A percentile compares a stretch with the other conserved stretches of the same genome.
phyloP scores from a whole-genome alignment of 1,284 basidiomycete genomes.

The Schizophyllum commune region DNA sequence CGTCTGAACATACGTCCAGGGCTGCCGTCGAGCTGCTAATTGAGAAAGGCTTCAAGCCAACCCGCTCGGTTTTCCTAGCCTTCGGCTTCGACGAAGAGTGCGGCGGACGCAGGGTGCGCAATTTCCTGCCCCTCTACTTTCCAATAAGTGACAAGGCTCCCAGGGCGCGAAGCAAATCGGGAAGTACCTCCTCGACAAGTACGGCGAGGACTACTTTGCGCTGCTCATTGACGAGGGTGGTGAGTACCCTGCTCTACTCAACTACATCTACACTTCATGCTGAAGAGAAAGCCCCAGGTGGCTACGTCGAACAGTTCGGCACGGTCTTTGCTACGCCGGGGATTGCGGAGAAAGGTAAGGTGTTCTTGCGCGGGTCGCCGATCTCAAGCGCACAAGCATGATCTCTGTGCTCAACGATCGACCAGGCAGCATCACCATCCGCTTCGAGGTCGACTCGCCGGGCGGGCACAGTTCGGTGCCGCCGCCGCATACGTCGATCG shows the following conservation, averaged over 20 bases:
- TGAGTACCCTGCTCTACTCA: too few species aligned
- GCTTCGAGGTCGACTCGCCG: conserved; percentile 30
- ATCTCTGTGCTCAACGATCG: conserved; percentile 36
- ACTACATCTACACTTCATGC: too few species aligned
- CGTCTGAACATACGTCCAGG: conserved; percentile 5
- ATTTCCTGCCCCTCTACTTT: background rate
- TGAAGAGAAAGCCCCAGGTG: background rate
- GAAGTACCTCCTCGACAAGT: conserved; percentile 31
- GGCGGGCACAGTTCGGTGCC: conserved; percentile 49
- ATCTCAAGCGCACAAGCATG: conserved; percentile 49
- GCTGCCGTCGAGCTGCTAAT: conserved; percentile 38
- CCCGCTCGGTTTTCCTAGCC: conserved; percentile 41
- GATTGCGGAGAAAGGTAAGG: background rate
- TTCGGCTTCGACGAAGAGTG: conserved; percentile 59
- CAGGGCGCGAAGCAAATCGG: conserved; percentile 36
- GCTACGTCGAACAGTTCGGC: conserved; percentile 14
- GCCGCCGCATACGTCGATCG: conserved; percentile 24
- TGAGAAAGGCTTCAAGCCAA: conserved; percentile 33
- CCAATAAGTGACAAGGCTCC: background rate
- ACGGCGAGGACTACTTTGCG: conserved; percentile 39
- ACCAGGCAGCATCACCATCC: conserved; percentile 20
- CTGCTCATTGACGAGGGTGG: conserved; percentile 37
- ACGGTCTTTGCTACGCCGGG: conserved; percentile 27
- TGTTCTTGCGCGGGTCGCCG: too few species aligned
- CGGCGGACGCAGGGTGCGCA: conserved; percentile 25